These are phyloP conservation scores for Saccharomycopsis olivae DNA, from an alignment of 805 yeast species.

Conservation along the genomic window DNA sequence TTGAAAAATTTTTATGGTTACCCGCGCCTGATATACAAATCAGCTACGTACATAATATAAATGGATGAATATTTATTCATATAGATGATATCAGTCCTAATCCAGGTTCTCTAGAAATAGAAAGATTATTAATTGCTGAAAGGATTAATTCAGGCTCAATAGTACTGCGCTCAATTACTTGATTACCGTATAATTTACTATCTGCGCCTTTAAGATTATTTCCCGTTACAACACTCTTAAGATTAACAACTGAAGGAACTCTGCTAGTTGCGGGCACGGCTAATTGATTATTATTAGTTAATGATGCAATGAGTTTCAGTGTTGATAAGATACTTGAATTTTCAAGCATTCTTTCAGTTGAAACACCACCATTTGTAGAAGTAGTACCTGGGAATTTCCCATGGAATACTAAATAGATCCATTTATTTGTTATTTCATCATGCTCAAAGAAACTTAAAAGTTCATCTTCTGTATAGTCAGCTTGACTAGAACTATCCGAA, in stretches of 20 bases:
- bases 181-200: too few relatives aligned
- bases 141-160: too few relatives aligned
- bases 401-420: slow-evolving; percentile 10
- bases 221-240: slow-evolving; percentile 1
- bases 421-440: slow-evolving; percentile 8
- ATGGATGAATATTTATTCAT: too few relatives aligned
- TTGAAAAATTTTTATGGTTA: too few relatives aligned
- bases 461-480: slow-evolving; percentile 4
- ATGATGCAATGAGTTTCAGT: slow-evolving; percentile 1
- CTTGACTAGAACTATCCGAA: not conserved
- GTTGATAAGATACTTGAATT: slow-evolving; percentile 5
- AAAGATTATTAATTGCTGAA: too few relatives aligned
- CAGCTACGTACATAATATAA: too few relatives aligned
- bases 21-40: too few relatives aligned
- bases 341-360: not conserved
- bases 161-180: too few relatives aligned
- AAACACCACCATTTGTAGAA: not conserved
- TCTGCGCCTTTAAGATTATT: too few relatives aligned
- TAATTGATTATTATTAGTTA: slow-evolving; percentile 3
- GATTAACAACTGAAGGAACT: not conserved
- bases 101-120: too few relatives aligned
- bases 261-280: not conserved
- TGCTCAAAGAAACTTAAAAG: slow-evolving; percentile 2
- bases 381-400: not conserved
- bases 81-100: too few relatives aligned